Percentiles rank a stretch among this genome's conserved stretches.
These are phyloP conservation scores for Phalaenopsis hybrid DNA, from an alignment of 116 monocot species.

Conservation along the genomic window DNA sequence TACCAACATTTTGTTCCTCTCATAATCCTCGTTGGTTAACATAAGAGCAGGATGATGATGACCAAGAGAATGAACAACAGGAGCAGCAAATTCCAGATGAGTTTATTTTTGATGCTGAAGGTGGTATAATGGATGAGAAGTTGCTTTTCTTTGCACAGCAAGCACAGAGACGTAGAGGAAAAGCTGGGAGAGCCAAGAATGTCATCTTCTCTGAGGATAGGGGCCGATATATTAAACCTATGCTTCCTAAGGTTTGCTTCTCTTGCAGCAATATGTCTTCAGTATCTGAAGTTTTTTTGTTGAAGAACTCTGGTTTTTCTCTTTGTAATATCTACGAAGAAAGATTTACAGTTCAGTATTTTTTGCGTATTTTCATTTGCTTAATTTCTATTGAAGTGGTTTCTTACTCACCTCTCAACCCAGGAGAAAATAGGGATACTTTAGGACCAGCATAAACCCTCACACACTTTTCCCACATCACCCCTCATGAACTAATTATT, in stretches of 20 bases:
- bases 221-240: slow-evolving; percentile 91
- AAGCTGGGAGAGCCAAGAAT: slow-evolving; percentile 97
- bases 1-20: slow-evolving; percentile 2
- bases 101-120: slow-evolving; percentile 98
- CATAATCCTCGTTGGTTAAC: neutral
- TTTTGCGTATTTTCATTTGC: neutral
- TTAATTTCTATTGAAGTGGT: neutral
- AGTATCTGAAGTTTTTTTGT: neutral
- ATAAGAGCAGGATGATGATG: slow-evolving; percentile 26
- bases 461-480: too few relatives aligned
- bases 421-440: too few relatives aligned
- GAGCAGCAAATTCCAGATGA: slow-evolving; percentile 89
- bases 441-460: too few relatives aligned
- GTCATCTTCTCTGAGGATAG: slow-evolving; percentile 95
- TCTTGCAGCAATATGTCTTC: neutral
- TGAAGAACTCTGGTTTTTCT: neutral
- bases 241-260: slow-evolving; percentile 89
- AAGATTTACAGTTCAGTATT: neutral
- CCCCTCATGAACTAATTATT: too few relatives aligned
- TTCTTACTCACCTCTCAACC: too few relatives aligned
- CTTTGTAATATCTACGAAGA: neutral
- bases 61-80: slow-evolving; percentile 78
- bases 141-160: slow-evolving; percentile 96
- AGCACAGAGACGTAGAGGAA: slow-evolving; percentile 76
- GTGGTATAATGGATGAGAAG: slow-evolving; percentile 91